These are phyloP conservation scores for Neonectria coccinea DNA, from an alignment of 2,329 filamentous ascomycete species.

Conservation along the genomic window DNA sequence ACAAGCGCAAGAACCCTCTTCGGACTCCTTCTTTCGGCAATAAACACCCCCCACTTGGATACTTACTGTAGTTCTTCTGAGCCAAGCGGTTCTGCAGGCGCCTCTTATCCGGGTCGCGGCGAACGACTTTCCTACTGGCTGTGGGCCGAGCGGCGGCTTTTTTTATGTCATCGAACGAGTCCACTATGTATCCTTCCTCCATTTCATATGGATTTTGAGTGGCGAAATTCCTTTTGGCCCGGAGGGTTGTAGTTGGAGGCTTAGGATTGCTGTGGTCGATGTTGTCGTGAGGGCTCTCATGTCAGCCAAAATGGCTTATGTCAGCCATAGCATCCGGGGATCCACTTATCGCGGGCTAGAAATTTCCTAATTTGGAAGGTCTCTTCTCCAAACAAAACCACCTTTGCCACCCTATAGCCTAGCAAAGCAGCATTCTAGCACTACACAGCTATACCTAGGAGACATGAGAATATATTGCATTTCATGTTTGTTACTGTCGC, in stretches of 20 bases:
- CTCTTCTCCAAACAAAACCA: neutral
- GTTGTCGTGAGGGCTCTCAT: conserved; percentile 26
- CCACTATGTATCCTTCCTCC: conserved; percentile 25
- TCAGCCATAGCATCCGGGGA: conserved; percentile 34
- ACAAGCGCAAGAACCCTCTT: neutral
- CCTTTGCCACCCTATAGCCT: neutral
- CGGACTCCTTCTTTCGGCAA: neutral
- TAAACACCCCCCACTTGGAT: neutral
- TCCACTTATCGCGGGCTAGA: conserved; percentile 12
- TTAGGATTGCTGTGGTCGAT: neutral
- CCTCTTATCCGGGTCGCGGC: conserved; percentile 44
- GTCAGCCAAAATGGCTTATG: conserved; percentile 42
- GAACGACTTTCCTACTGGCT: conserved; percentile 28
- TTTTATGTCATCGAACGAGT: conserved; percentile 1
- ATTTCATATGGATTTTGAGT: conserved; percentile 6
- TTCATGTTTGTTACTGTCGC: too few species aligned
- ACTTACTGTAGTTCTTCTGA: conserved; percentile 67
- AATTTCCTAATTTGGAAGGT: conserved; percentile 17
- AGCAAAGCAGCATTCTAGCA: neutral
- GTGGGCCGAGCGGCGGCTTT: conserved; percentile 8
- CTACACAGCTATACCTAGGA: neutral
- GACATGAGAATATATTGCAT: too few species aligned
- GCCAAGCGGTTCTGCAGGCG: conserved; percentile 45
- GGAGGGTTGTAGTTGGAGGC: conserved; percentile 9
- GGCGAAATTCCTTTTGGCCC: neutral